Evolutionary conservation across 345 rosid genomes (phyloP).

Genomic region (Ricinus communis): DNA sequence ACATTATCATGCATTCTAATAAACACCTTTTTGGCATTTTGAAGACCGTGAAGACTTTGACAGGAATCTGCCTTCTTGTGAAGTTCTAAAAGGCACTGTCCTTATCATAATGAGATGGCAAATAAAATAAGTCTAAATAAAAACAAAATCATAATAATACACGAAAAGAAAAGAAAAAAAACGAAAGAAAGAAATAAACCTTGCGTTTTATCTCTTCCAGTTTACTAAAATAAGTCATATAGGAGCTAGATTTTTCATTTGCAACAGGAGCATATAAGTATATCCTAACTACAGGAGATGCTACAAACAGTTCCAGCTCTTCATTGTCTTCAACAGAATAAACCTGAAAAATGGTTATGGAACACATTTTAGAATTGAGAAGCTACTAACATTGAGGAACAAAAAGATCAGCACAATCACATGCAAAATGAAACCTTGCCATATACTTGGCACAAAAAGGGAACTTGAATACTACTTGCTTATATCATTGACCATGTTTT

Average conservation of each 20-base stretch:
- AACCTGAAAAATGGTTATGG: constrained; percentile 46
- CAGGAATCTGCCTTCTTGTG: constrained; percentile 45
- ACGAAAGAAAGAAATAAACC: constrained; percentile 38
- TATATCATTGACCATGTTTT: background rate
- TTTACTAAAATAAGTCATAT: constrained; percentile 27
- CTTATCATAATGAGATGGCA: constrained; percentile 32
- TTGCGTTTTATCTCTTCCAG: constrained; percentile 56
- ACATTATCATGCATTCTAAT: constrained; percentile 68
- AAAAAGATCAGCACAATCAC: background rate
- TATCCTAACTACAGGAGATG: constrained; percentile 68
- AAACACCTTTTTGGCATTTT: constrained; percentile 55
- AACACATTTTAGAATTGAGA: background rate
- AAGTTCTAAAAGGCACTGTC: constrained; percentile 65
- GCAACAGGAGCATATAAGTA: constrained; percentile 52
- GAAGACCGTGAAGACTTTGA: constrained; percentile 45
- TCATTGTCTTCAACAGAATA: constrained; percentile 65
- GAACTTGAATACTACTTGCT: background rate
- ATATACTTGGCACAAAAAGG: background rate
- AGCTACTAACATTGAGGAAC: background rate
- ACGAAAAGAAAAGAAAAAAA: background rate
- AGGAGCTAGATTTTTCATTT: constrained; percentile 34
- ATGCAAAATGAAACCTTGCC: background rate
- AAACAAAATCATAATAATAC: constrained; percentile 16
- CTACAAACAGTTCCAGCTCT: constrained; percentile 62
- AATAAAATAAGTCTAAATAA: constrained; percentile 21